Evolutionary conservation across 2,329 filamentous ascomycete species (phyloP), one percentile per base, ranked within the genome.

Genomic region (Arthrobotrys musiformis): DNA sequence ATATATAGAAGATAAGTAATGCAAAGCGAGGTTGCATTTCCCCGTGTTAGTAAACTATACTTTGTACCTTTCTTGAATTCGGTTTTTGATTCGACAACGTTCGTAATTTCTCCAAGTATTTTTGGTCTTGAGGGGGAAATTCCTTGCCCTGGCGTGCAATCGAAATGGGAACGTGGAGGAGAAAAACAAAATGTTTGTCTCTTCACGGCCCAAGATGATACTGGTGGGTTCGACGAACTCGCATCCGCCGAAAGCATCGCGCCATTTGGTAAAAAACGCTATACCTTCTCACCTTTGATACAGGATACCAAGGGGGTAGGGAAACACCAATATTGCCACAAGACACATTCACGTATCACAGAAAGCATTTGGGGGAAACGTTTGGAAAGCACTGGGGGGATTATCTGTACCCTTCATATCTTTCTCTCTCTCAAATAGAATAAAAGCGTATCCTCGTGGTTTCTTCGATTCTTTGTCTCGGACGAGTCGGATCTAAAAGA

Each of bases 341-440:
- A 73, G 63, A 77, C 78, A 78, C 78, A 68, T 78, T 80, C 73
- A 77, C 63, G 42, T 58, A 64, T 70, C 66, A 69, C 64, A 66
- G 48, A 63, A 70, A 50, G 28, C n/a, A 40, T 11, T 30, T 62
- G 75, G 74, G 80, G 78, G 79, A 42, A 37, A 50, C 75, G 60
- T 52, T 70, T 68, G 72, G 78, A 69, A 78, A 80, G 80, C 83
- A 80, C 82, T 81, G 80, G 82, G 79, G 82, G 83, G 84, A 82
- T 81, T 84, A 83, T 84, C 85, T 86, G 89, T 96, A 97, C 94
- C 93, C 93, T 96, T 96, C 94, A 98, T 97, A 83, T 98, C 95
- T 85, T 94, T 94, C 85, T 98, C 95, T 84, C 93, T 91, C 85
- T 98, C 94, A 83, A 94, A 99, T 67, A 98, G 93, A 81, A 99